Evolutionary conservation across 148 eudicot genomes (phyloP), one percentile per base, ranked within the genome.

Genomic region (Agrostemma githago): DNA sequence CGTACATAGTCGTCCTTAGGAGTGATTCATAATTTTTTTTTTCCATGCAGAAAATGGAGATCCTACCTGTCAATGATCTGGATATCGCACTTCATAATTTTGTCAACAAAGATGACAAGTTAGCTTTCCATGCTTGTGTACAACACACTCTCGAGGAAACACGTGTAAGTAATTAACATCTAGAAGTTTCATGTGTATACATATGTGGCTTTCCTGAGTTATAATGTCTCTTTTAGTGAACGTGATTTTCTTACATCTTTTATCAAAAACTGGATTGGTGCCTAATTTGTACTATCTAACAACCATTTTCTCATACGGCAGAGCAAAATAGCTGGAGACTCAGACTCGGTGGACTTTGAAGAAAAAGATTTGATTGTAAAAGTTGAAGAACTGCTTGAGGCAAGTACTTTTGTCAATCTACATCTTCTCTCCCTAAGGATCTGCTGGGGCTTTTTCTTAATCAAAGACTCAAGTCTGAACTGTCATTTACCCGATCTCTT

Each of bases 81-180:
- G 97, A 95, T 80, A 90, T 85, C 82, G 98, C 98, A 62, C 81
- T 95, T 54, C 98, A 95, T 72, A 86, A 92, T 85, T 95, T 95
- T 81, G 93, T 95, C 20, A 92, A 84, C 83, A 95, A 95, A 87
- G 98, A 95, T 77, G 98, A 95, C 85, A 92, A 88, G 74, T 80
- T 84, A 90, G 98, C 98, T 71, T 95, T 95, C 68, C 84, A 92
- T 82, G 77, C 97, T 48, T 95, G 98, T 75, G 72, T 95, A 81
- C 90, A 86, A 75, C 91, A 95, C 88, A 95, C 90, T 82, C 90
- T 95, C 71, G 87, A 89, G 59, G 98, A 95, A 85, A 92, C 98
- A 61, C 96, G 93, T 34, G 98, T 95, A 86, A 85, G 96, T 85
- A 68, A 60, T 80, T 71, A 17, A 57, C 44, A 21, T 63, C 20